These are phyloP conservation scores for Ambrosiella cleistominuta DNA, from an alignment of 2,329 filamentous ascomycete species.

Conservation along the genomic window DNA sequence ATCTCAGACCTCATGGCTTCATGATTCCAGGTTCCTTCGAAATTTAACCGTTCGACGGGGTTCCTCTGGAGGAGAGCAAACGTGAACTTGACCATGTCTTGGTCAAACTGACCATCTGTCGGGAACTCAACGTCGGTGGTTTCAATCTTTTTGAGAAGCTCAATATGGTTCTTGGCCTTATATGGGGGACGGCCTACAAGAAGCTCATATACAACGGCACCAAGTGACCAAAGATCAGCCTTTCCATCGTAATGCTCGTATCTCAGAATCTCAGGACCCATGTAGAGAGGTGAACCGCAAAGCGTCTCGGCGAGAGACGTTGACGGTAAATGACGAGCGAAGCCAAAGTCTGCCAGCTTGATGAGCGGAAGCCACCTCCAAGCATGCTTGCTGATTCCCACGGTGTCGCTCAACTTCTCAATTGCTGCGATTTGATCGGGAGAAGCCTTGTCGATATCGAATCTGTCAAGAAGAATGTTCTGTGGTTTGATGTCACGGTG, in stretches of 20 bases:
- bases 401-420: constrained; percentile 12
- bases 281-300: constrained; percentile 91
- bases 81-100: constrained; percentile 71
- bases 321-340: constrained; percentile 76
- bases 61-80: constrained; percentile 67
- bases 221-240: constrained; percentile 93
- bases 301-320: constrained; percentile 90
- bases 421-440: constrained; percentile 45
- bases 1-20: constrained; percentile 57
- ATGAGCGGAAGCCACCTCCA: constrained; percentile 56
- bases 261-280: constrained; percentile 92
- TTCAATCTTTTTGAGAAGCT: constrained; percentile 82
- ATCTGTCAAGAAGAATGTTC: constrained; percentile 54
- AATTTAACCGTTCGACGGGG: constrained; percentile 69
- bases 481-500: constrained; percentile 97
- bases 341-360: constrained; percentile 97
- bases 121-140: constrained; percentile 38
- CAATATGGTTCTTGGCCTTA: constrained; percentile 82
- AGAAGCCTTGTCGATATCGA: constrained; percentile 47
- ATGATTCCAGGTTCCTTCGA: constrained; percentile 69
- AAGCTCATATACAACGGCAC: constrained; percentile 93
- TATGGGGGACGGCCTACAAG: constrained; percentile 80
- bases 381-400: constrained; percentile 49
- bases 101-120: constrained; percentile 5
- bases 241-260: constrained; percentile 97